Base-by-base conservation (phyloP, 2,329 filamentous ascomycete species). In the Penicillium sp. region DNA sequence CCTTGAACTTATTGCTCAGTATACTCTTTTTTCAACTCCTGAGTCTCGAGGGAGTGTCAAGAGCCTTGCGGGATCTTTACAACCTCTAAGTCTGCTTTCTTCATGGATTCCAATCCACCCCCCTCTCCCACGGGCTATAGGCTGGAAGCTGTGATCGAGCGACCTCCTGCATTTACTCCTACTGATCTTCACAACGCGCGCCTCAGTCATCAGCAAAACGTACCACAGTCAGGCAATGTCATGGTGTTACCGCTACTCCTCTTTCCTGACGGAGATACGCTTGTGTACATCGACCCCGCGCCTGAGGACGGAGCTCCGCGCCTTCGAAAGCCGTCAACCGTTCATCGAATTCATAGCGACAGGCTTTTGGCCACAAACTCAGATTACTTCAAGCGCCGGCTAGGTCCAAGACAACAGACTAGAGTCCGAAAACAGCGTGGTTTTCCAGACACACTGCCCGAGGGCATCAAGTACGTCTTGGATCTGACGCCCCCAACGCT, bases 401-500 rank as follows among this genome's bases (percentile, higher is more conserved):
- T 74, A 33, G 58, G 61, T 10, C 64, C 65, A 7, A 63, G 56
- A 24, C 58, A 52, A 3, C 68, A 71, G 33, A 50, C 57, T 18
- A 64, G 65, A 9, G 54, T 63, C 13, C 63, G 58, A 31, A 71
- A 66, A 45, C 69, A 66, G 29, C 66, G 72, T 13, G 60, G 65
- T 3, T 62, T 64, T 34, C 38, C 45, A 18, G 59, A 63, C 8
- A 55, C 50, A 13, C 62, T 72, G 5, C 68, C 65, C 0, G 59
- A 68, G 2, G 79, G 76, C 0, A 70, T 87, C 62, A 77, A 78
- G 52, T 87, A 81, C 57, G 71, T 87, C 16, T 61, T 89, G 33
- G 85, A 89, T 58, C 73, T 88, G 12, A 87, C 84, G 0, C 85
- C 85, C 0, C 78, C 81, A 0, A 70, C 70, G 0, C 80, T 86